Evolutionary conservation across 1,139 yeast species (phyloP).

Genomic region (Candida sp.): DNA sequence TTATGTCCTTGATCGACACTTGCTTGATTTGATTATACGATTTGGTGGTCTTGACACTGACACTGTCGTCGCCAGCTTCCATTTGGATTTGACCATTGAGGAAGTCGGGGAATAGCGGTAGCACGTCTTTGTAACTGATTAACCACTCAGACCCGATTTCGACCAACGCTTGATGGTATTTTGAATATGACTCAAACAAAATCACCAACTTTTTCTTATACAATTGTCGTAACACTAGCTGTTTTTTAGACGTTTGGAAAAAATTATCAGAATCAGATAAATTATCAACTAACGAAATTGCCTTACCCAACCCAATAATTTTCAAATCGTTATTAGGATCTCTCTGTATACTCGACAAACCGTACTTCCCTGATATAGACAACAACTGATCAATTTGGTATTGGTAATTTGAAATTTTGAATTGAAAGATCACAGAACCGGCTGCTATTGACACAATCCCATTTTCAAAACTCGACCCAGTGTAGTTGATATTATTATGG

Average conservation of each 20-base stretch:
- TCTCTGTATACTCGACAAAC: slow-evolving; percentile 11
- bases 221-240: slow-evolving; percentile 28
- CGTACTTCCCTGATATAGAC: slow-evolving; percentile 19
- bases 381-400: slow-evolving; percentile 41
- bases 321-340: slow-evolving; percentile 29
- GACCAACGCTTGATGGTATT: slow-evolving; percentile 39
- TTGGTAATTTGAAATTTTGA: slow-evolving; percentile 27
- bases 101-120: slow-evolving; percentile 38
- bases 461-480: slow-evolving; percentile 3
- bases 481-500: slow-evolving; percentile 19
- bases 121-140: slow-evolving; percentile 30
- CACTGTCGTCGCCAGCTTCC: slow-evolving; percentile 2
- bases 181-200: slow-evolving; percentile 31
- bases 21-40: slow-evolving; percentile 23
- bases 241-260: slow-evolving; percentile 23
- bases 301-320: slow-evolving; percentile 33
- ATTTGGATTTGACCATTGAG: slow-evolving; percentile 22
- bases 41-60: slow-evolving; percentile 2
- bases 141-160: slow-evolving; percentile 45
- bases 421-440: slow-evolving; percentile 26
- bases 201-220: slow-evolving; percentile 28
- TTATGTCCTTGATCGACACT: slow-evolving; percentile 23
- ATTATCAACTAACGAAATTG: slow-evolving; percentile 28
- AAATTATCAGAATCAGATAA: slow-evolving; percentile 21
- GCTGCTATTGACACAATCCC: slow-evolving; percentile 23